phyloP scores from a whole-genome alignment of 1,139 yeast species.

The Blastobotrys capitulatus region DNA sequence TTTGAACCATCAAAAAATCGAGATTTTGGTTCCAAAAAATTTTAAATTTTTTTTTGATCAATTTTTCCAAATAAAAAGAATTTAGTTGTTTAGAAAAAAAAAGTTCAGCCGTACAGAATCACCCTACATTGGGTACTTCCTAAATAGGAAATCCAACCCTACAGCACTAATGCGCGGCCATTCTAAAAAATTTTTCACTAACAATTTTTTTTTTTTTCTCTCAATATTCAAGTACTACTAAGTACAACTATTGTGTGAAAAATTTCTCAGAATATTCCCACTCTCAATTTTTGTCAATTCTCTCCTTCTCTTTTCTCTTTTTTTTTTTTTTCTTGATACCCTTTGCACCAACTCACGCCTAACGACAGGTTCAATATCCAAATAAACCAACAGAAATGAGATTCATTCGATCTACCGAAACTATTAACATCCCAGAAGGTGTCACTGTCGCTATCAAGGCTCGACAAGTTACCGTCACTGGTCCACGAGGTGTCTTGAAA shows the following conservation, averaged over 20 bases:
- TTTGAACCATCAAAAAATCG: not conserved
- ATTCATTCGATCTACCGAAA: constrained; percentile 93
- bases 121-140: not conserved
- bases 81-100: not conserved
- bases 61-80: too few relatives aligned
- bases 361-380: constrained; percentile 3
- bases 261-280: not conserved
- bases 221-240: too few relatives aligned
- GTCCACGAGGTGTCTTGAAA: constrained; percentile 96
- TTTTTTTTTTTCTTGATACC: not conserved
- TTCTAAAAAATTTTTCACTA: too few relatives aligned
- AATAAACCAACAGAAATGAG: constrained; percentile 49
- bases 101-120: not conserved
- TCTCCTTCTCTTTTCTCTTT: not conserved
- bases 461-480: constrained; percentile 84
- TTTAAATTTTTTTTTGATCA: too few relatives aligned
- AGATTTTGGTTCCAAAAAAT: too few relatives aligned
- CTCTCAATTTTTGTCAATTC: not conserved
- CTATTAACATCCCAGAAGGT: constrained; percentile 88
- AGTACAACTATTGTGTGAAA: too few relatives aligned
- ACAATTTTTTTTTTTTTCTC: too few relatives aligned
- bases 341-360: not conserved
- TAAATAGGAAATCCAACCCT: not conserved
- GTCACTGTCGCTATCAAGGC: constrained; percentile 90
- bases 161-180: not conserved